phyloP scores from a whole-genome alignment of 1,284 basidiomycete species.

The Ganoderma multipileum region DNA sequence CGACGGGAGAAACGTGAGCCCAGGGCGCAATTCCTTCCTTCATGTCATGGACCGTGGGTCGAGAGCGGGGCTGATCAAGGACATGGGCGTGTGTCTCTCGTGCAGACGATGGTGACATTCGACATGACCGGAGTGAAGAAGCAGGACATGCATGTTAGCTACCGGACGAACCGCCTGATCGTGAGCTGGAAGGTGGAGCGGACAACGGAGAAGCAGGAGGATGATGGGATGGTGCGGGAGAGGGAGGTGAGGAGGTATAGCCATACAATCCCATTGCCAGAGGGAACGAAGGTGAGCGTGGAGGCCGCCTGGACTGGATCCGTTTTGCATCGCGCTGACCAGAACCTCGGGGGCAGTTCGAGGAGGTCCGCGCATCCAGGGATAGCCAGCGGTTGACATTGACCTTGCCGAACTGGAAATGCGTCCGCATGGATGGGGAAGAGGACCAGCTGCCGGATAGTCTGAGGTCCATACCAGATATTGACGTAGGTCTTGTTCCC shows the following conservation, averaged over 20 bases:
- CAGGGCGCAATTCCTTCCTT: conserved; percentile 37
- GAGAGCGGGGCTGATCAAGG: background rate
- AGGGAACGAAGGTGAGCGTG: conserved; percentile 50
- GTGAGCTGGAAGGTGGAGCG: conserved; percentile 70
- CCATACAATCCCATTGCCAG: conserved; percentile 54
- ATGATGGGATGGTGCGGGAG: conserved; percentile 61
- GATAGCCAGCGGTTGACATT: conserved; percentile 62
- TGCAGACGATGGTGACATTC: conserved; percentile 54
- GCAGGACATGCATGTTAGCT: conserved; percentile 76
- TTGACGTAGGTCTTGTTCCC: conserved; percentile 17
- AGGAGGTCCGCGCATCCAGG: conserved; percentile 69
- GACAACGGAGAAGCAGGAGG: conserved; percentile 64
- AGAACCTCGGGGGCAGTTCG: conserved; percentile 54
- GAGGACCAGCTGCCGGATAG: conserved; percentile 12
- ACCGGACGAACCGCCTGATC: conserved; percentile 64
- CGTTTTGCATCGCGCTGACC: conserved; percentile 3
- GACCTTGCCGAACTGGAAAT: conserved; percentile 62
- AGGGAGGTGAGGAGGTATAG: conserved; percentile 59
- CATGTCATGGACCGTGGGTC: background rate
- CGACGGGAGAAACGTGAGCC: conserved; percentile 63
- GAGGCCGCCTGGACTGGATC: background rate
- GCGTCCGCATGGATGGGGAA: conserved; percentile 26
- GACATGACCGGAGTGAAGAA: conserved; percentile 71
- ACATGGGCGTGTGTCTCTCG: conserved; percentile 9
- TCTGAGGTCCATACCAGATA: conserved; percentile 24